Conservation (phyloP, 2,329 filamentous ascomycete species). For the Aphanocladium album region DNA sequence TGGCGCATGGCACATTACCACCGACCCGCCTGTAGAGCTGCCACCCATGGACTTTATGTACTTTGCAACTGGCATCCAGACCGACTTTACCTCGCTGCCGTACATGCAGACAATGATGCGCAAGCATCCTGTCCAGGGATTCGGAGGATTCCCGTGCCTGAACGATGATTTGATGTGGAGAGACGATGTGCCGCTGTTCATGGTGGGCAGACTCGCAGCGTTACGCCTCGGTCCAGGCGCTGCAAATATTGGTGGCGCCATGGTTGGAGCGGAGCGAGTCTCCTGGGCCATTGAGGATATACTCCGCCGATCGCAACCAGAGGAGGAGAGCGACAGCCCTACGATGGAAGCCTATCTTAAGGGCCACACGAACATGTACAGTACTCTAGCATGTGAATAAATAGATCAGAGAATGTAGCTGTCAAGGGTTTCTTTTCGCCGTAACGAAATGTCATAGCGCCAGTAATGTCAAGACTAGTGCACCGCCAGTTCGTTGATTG, state of each 20-base stretch:
- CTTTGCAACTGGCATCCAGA: slow-evolving; percentile 68
- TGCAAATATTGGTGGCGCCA: slow-evolving; percentile 68
- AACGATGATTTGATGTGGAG: slow-evolving; percentile 74
- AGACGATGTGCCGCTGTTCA: slow-evolving; percentile 66
- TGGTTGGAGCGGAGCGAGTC: slow-evolving; percentile 67
- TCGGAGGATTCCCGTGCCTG: slow-evolving; percentile 65
- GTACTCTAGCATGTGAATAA: slow-evolving; percentile 7
- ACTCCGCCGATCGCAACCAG: slow-evolving; percentile 18
- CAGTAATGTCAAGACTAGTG: no score
- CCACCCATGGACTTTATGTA: slow-evolving; percentile 64
- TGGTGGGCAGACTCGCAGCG: slow-evolving; percentile 63
- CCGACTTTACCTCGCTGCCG: slow-evolving; percentile 55
- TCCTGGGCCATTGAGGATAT: slow-evolving; percentile 64
- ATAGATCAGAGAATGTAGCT: not conserved
- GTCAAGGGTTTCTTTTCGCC: not conserved
- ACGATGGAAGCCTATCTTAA: slow-evolving; percentile 9
- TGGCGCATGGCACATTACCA: slow-evolving; percentile 39
- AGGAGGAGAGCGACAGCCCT: slow-evolving; percentile 10
- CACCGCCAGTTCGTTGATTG: no score
- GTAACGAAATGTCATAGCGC: no score
- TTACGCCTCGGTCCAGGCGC: slow-evolving; percentile 67
- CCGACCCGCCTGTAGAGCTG: slow-evolving; percentile 46
- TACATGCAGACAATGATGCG: slow-evolving; percentile 55
- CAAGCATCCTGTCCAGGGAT: slow-evolving; percentile 55
- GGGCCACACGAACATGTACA: slow-evolving; percentile 13